Conservation (phyloP, 75 land plant species). For the Selaginella moellendorffii region DNA sequence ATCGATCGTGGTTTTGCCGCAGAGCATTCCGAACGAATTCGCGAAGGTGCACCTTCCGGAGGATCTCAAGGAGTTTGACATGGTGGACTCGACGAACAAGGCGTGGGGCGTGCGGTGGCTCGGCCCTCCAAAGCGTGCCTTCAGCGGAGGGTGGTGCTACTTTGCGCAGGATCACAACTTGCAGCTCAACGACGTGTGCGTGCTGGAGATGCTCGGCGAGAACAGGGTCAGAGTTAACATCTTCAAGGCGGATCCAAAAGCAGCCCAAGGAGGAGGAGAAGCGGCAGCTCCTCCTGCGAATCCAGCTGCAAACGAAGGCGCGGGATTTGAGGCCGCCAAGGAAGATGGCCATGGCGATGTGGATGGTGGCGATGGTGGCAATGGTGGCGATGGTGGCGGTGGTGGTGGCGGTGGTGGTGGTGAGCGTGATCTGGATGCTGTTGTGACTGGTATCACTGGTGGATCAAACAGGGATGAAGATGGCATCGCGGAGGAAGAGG, state of each 20-base stretch:
- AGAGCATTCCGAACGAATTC: background rate
- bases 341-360: background rate
- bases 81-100: background rate
- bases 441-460: background rate
- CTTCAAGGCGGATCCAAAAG: conserved; percentile 2
- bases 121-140: background rate
- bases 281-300: too few relatives aligned
- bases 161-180: background rate
- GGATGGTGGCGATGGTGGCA: background rate
- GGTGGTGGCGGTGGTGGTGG: background rate
- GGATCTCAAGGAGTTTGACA: background rate
- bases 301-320: background rate
- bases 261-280: background rate
- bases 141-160: background rate
- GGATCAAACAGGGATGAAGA: too few relatives aligned
- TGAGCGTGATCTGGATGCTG: background rate
- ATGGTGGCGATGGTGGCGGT: background rate
- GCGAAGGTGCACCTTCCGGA: background rate
- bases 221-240: background rate
- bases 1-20: background rate
- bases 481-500: too few relatives aligned
- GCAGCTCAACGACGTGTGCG: background rate
- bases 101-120: background rate
- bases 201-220: background rate
- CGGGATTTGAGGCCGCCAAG: background rate